Percentiles rank a stretch among this genome's conserved stretches.
phyloP scores from a whole-genome alignment of 1,284 basidiomycete genomes.

The Rhodofomes roseus region DNA sequence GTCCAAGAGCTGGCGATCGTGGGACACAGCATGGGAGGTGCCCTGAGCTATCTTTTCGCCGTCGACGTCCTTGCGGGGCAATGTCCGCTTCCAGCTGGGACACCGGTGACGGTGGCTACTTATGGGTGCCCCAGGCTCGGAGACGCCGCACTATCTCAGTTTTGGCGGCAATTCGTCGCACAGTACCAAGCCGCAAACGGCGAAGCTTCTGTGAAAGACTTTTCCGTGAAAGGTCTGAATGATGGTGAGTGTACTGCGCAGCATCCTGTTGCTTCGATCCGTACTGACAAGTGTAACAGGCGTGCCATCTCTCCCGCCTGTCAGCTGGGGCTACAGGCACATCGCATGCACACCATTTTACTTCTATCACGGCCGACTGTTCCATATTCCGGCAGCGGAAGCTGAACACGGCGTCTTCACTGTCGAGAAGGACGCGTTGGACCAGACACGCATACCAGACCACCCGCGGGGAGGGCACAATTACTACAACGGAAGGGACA shows the following conservation, averaged over 20 bases:
- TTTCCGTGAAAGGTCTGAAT: slow-evolving; percentile 49
- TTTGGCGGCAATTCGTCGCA: slow-evolving; percentile 37
- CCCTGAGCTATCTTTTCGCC: slow-evolving; percentile 42
- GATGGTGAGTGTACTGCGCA: slow-evolving; percentile 35
- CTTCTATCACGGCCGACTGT: slow-evolving; percentile 41
- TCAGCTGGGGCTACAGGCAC: slow-evolving; percentile 47
- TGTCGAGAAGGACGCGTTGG: slow-evolving; percentile 23
- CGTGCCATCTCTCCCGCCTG: slow-evolving; percentile 48
- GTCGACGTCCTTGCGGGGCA: slow-evolving; percentile 39
- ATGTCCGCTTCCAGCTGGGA: slow-evolving; percentile 20
- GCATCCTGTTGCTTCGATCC: not conserved
- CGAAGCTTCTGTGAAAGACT: slow-evolving; percentile 37
- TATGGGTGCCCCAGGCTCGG: slow-evolving; percentile 50
- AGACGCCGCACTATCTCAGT: slow-evolving; percentile 36
- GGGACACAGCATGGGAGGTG: slow-evolving; percentile 44
- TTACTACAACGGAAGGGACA: slow-evolving; percentile 47
- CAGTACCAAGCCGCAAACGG: slow-evolving; percentile 35
- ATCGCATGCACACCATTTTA: slow-evolving; percentile 45
- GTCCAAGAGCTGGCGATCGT: slow-evolving; percentile 37
- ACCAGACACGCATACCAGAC: slow-evolving; percentile 6
- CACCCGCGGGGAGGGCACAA: slow-evolving; percentile 52
- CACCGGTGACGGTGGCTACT: slow-evolving; percentile 36
- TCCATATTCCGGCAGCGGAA: slow-evolving; percentile 40
- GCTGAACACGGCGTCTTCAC: slow-evolving; percentile 43
- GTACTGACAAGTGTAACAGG: slow-evolving; percentile 29